A percentile compares a stretch with the other conserved stretches of the same genome.
These are phyloP conservation scores for Cetraspora pellucida DNA, from an alignment of 192 early-diverging fungal genomes.

Conservation along the genomic window DNA sequence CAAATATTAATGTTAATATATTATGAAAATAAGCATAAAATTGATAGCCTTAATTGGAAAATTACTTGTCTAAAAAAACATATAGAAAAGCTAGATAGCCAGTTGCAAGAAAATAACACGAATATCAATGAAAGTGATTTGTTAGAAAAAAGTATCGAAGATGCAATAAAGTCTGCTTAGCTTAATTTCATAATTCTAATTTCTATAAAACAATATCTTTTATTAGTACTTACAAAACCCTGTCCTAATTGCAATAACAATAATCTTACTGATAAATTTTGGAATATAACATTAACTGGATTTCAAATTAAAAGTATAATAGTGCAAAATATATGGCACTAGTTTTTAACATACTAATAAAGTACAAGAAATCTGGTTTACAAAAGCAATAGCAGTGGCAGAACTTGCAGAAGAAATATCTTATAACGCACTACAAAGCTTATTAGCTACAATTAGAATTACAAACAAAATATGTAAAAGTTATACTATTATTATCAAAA, in stretches of 20 bases:
- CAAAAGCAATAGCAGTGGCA: neutral
- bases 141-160: neutral
- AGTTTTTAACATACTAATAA: neutral
- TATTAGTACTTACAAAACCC: neutral
- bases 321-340: neutral
- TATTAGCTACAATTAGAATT: constrained; percentile 1
- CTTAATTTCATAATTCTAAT: neutral
- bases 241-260: neutral
- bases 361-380: neutral
- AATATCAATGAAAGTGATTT: too few species aligned
- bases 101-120: too few species aligned
- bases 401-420: neutral
- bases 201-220: neutral
- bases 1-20: too few species aligned
- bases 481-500: constrained; percentile 3
- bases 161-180: neutral
- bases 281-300: neutral
- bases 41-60: too few species aligned
- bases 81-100: too few species aligned
- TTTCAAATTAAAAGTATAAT: neutral
- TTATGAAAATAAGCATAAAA: too few species aligned
- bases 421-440: neutral
- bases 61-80: too few species aligned
- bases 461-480: neutral
- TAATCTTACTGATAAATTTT: neutral